Conservation (phyloP, 108 stramenopile genomes). For the Ochromonas danica region DNA sequence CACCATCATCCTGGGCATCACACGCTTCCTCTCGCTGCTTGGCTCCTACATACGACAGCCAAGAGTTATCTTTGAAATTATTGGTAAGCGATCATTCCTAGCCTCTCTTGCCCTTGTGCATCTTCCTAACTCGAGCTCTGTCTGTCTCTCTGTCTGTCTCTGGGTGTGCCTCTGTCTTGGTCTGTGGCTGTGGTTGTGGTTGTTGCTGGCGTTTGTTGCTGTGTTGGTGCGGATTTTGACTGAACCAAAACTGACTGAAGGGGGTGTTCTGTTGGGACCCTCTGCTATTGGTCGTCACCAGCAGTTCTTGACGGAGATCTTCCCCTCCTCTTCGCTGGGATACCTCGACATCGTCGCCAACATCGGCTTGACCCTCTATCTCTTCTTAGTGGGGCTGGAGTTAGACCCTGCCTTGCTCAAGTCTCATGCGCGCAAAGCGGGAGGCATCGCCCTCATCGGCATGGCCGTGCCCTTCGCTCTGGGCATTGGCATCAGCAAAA, state of each 20-base stretch:
- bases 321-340: conserved; percentile 39
- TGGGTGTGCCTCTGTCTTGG: too few species aligned
- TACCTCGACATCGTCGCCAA: conserved; percentile 40
- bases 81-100: too few species aligned
- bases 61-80: conserved; percentile 44
- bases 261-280: conserved; percentile 47
- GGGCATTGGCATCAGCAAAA: conserved; percentile 23
- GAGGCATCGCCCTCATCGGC: conserved; percentile 41
- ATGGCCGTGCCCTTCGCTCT: conserved; percentile 40
- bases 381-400: conserved; percentile 48
- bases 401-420: conserved; percentile 36
- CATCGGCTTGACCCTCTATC: conserved; percentile 42
- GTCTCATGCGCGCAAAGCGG: conserved; percentile 41
- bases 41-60: conserved; percentile 42
- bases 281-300: conserved; percentile 41
- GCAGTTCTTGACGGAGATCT: conserved; percentile 38
- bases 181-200: too few species aligned
- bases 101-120: too few species aligned
- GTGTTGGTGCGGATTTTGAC: too few species aligned
- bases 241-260: too few species aligned
- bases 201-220: too few species aligned
- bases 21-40: conserved; percentile 39
- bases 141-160: too few species aligned
- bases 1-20: conserved; percentile 38
- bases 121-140: too few species aligned